Percentiles rank a stretch among this genome's conserved stretches.
Conservation (phyloP, 2,329 filamentous ascomycete species). For the Lachnellula cervina region DNA sequence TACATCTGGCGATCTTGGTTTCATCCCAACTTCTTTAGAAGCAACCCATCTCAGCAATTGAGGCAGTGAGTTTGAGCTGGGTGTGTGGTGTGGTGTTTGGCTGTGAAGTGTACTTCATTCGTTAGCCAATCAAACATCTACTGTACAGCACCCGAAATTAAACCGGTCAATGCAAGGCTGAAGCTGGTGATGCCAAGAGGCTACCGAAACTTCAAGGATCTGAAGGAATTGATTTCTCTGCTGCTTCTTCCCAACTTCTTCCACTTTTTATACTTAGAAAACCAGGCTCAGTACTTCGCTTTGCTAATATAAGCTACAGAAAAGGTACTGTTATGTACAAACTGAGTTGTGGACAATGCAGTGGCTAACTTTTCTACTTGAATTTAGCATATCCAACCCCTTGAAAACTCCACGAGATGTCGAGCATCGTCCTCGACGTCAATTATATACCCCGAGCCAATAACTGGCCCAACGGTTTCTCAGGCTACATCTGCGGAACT, state of each 20-base stretch:
- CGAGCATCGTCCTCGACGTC: not conserved
- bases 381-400: not conserved
- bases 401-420: not conserved
- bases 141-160: too few relatives aligned
- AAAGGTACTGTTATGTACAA: not conserved
- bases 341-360: not conserved
- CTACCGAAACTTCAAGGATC: too few relatives aligned
- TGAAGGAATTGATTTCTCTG: too few relatives aligned
- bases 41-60: not conserved
- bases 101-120: not conserved
- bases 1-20: not conserved
- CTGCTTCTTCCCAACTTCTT: too few relatives aligned
- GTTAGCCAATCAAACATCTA: not conserved
- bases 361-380: not conserved
- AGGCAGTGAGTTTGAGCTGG: not conserved
- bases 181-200: too few relatives aligned
- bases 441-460: not conserved
- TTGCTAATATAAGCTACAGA: too few relatives aligned
- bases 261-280: too few relatives aligned
- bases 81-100: not conserved
- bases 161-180: too few relatives aligned
- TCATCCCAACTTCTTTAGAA: not conserved
- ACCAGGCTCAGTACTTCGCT: too few relatives aligned
- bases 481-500: conserved; percentile 2
- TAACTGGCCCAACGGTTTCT: not conserved